Evolutionary conservation across 805 yeast species (phyloP), one percentile per base, ranked within the genome.

Genomic region (Alloascoidea hylecoeti): DNA sequence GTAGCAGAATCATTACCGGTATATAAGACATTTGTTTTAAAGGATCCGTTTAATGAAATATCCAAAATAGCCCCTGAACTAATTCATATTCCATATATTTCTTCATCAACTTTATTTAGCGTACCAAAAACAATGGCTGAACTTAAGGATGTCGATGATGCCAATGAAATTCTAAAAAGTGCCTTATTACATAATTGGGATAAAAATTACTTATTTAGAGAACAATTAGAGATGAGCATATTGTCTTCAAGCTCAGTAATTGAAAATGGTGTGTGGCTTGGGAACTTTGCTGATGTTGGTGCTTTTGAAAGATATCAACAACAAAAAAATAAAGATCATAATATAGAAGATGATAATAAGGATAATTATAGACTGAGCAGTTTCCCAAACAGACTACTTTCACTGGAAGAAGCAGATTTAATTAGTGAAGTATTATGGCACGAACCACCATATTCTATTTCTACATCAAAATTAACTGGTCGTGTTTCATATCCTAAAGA

Each of bases 241-340:
- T 80, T 88, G 88, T 78, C 95, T 1, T 66, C 83, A 5, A 94
- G 94, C 0, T 70, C 92, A 0, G 68, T 63, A 9, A 59, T 83
- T 1, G 50, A 52, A 13, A 43, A 52, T 5, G 63, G 70, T 36
- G 70, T 86, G 4, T 88, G 89, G 88, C 65, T 79, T 38, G 97
- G 97, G 2, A 89, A 88, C 50, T 61, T 75, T 1, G 73, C 82
- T 45, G 95, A 88, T 53, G 73, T 64, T 50, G 77, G 75, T 42
- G 56, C 55, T 3, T 50, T 53, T 39, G 52, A 48, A 38, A 33
- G 44, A 35, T 43, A 39, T 38, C 47, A 47, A 32, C 6, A 32
- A 13, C 13, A 12, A 36, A 39, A 5, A n/a, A 36, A 40, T n/a
- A 41, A 39, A 12, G 38, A 16, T 14, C 40, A 40, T 5, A 39